Evolutionary conservation across 2,329 filamentous ascomycete species (phyloP).

Genomic region (Ascochyta koolunga): DNA sequence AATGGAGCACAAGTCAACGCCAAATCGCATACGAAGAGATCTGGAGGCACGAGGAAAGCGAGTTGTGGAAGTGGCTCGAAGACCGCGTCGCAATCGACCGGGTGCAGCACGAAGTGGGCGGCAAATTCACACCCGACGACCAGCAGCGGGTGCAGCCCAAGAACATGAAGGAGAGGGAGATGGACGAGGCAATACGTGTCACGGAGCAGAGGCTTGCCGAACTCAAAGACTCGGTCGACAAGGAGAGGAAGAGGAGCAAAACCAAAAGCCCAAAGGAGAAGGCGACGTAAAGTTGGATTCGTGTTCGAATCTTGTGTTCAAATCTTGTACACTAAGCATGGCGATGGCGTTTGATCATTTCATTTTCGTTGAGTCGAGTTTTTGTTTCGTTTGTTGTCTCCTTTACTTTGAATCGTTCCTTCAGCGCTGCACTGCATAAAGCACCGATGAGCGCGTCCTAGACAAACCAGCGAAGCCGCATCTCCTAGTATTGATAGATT

Average conservation of each 20-base stretch:
- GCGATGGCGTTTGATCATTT: slow-evolving; percentile 9
- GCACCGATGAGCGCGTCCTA: neutral
- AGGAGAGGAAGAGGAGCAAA: slow-evolving; percentile 28
- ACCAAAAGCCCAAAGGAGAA: slow-evolving; percentile 32
- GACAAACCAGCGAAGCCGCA: neutral
- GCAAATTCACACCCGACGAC: slow-evolving; percentile 36
- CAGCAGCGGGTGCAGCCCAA: slow-evolving; percentile 53
- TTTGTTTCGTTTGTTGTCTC: neutral
- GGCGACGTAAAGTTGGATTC: no score
- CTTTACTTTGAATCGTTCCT: neutral
- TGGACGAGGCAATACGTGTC: slow-evolving; percentile 79
- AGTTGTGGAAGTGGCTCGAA: slow-evolving; percentile 93
- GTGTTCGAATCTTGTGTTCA: no score
- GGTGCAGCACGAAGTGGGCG: slow-evolving; percentile 33
- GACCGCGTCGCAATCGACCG: slow-evolving; percentile 78
- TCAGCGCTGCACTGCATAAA: neutral
- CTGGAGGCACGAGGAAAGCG: slow-evolving; percentile 85
- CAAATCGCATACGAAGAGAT: slow-evolving; percentile 89
- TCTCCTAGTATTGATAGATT: slow-evolving; percentile 7
- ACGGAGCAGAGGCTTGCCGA: slow-evolving; percentile 84
- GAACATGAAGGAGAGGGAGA: slow-evolving; percentile 73
- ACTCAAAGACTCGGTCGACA: slow-evolving; percentile 71
- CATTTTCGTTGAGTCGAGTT: neutral
- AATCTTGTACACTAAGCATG: slow-evolving; percentile 13
- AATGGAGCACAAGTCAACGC: slow-evolving; percentile 63